Evolutionary conservation across 768 basidiomycete species (phyloP), one percentile per base, ranked within the genome.

Genomic region (Calocybe gangraenosa): DNA sequence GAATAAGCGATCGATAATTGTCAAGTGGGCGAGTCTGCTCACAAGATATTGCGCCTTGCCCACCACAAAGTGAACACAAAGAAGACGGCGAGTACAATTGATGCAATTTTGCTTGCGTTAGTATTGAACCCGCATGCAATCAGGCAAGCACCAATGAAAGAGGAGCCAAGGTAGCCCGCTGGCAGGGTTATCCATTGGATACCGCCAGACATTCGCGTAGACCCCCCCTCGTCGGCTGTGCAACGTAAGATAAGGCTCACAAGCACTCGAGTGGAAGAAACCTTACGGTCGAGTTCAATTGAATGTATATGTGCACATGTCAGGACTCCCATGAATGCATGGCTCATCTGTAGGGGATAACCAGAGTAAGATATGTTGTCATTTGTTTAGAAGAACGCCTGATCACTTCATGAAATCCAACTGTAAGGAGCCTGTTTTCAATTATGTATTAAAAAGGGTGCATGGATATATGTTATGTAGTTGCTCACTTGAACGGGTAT

Each of bases 51-150:
- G 51, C 69, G 73, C 39, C 85, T 71, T 7, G 87, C 87, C 87
- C 88, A 90, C 88, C 90, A 95, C 2, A 93, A 72, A 1, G 90
- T 92, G 54, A 93, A 73, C 23, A 94, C 52, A 67, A 93, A 94
- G 65, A 92, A 88, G n/a, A 63, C 86, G 7, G 82, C 92, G 40
- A 95, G 72, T 7, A 84, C 81, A 17, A 95, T 62, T 17, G 79
- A 80, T 1, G 90, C 92, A 36, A 92, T 58, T 60, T 95, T 95
- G 66, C 84, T 87, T 3, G 92, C 92, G 52, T 88, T 83, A 37
- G 87, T 91, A 63, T 92, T 78, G 60, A 92, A 92, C 10, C 90
- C 92, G 50, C 88, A 91, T 10, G 90, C 79, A 47, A 96, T 93
- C 32, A 96, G 70, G 35, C 77, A 76, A 1, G 90, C 92, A 19